These are phyloP conservation scores for Pelagophyceae sp. DNA, from an alignment of 352 stramenopile genomes.

Conservation along the genomic window DNA sequence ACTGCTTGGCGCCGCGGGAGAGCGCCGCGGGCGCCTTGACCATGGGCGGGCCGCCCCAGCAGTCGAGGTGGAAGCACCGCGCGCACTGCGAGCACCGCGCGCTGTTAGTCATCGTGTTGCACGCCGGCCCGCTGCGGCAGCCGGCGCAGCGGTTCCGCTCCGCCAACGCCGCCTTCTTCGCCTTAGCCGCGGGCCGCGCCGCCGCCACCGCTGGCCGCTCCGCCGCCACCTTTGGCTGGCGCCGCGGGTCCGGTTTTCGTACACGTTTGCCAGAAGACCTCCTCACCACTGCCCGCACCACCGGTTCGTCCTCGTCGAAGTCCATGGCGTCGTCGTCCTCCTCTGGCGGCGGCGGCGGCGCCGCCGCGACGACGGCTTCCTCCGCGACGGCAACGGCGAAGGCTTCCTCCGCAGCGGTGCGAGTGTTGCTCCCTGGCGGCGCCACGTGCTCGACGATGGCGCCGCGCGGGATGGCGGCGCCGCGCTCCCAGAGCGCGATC, in stretches of 20 bases:
- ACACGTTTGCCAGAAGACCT: no score
- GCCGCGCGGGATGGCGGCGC: neutral
- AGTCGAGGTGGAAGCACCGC: neutral
- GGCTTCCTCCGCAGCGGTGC: neutral
- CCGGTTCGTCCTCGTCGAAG: neutral
- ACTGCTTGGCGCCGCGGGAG: neutral
- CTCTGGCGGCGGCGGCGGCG: neutral
- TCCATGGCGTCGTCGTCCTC: neutral
- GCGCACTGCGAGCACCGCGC: neutral
- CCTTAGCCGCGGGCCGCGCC: neutral
- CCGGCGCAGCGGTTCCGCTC: neutral
- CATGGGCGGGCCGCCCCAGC: conserved; percentile 9
- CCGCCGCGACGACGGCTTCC: neutral
- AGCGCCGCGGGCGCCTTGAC: neutral
- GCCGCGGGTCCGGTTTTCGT: no score
- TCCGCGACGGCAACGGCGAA: neutral
- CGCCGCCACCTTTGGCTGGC: neutral
- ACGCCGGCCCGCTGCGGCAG: neutral
- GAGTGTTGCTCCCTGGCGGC: no score
- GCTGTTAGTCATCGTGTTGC: neutral
- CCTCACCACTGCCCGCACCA: no score
- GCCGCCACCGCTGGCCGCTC: no score
- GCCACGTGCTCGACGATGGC: neutral
- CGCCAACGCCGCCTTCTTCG: neutral
- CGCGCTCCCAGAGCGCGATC: neutral